Evolutionary conservation across 768 basidiomycete species (phyloP), one percentile per base, ranked within the genome.

Genomic region (Boletales sp.): DNA sequence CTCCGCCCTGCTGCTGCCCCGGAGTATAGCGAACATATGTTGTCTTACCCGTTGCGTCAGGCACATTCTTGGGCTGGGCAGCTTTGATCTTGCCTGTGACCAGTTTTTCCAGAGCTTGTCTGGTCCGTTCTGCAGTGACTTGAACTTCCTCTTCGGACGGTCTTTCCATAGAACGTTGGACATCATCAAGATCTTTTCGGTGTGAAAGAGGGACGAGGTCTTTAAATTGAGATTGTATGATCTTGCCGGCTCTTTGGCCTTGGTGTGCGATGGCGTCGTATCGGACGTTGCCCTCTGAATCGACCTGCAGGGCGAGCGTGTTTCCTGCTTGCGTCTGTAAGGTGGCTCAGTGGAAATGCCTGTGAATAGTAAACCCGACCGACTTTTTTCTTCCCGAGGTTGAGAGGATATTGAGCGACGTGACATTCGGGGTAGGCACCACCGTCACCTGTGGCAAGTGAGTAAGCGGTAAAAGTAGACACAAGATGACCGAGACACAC

Each of bases 191-290:
- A 62, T 99, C 97, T 64, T 88, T 91, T 30, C 97, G 83, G 63
- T 97, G 84, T 0, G 81, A 74, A 1, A 99, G 78, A 1, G 97
- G 97, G 0, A 99, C 93, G 24, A 99, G 86, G 65, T 98, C 97
- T 66, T 97, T 97, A 76, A 97, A 97, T 59, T 94, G 92, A 0
- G 94, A 93, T 64, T 98, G 95, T 11, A 98, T 80, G 47, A 83
- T 71, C 67, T 90, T 90, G 58, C 87, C 92, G 2, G 80, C 76
- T 18, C 91, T 84, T 62, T 97, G 90, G 36, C 97, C 97, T 69
- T 98, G 94, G 53, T 87, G 86, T 9, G 95, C 95, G 58, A 98
- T 97, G 45, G 90, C 94, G 69, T 97, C 94, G 65, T 97, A 99
- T 55, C 91, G 87, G 45, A 98, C 94, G 54, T 93, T 94, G 40